These are phyloP conservation scores for Dioscorea cayenensis DNA, from an alignment of 116 monocot genomes.

Conservation along the genomic window DNA sequence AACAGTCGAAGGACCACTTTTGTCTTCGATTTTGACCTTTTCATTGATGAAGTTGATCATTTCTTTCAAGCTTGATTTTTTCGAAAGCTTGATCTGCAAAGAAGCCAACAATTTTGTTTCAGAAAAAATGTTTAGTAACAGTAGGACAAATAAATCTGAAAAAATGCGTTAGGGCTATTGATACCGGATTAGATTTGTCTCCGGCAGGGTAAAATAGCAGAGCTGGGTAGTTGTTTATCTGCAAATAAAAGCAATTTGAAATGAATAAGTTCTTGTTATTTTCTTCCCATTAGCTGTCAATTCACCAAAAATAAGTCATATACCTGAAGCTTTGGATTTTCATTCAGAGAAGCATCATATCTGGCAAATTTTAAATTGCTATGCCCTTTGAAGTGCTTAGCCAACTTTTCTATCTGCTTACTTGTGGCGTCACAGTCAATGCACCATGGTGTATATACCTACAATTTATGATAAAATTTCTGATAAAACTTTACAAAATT, in stretches of 20 bases:
- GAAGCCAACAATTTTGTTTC: not conserved
- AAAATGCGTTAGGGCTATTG: not conserved
- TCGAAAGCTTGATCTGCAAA: slow-evolving; percentile 66
- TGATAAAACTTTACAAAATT: not conserved
- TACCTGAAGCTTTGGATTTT: slow-evolving; percentile 90
- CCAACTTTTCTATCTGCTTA: slow-evolving; percentile 65
- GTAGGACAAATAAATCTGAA: not conserved
- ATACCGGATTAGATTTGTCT: slow-evolving; percentile 87
- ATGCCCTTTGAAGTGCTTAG: slow-evolving; percentile 55
- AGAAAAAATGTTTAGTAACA: not conserved
- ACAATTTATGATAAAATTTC: not conserved
- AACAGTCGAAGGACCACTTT: slow-evolving; percentile 5
- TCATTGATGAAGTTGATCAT: slow-evolving; percentile 51
- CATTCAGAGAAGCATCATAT: slow-evolving; percentile 87
- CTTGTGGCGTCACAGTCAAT: slow-evolving; percentile 77
- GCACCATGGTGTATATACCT: slow-evolving; percentile 89
- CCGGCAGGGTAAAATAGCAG: slow-evolving; percentile 69
- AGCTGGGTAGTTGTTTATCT: slow-evolving; percentile 72
- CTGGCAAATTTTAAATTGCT: slow-evolving; percentile 65
- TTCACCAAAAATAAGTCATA: not conserved
- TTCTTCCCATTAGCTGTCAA: not conserved
- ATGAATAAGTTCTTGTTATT: not conserved
- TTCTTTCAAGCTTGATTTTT: slow-evolving; percentile 71
- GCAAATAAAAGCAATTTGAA: slow-evolving; percentile 13
- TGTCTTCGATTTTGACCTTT: slow-evolving; percentile 18